Evolutionary conservation across 208 protist genomes (phyloP).

Genomic region (Acanthamoeba polyphaga): DNA sequence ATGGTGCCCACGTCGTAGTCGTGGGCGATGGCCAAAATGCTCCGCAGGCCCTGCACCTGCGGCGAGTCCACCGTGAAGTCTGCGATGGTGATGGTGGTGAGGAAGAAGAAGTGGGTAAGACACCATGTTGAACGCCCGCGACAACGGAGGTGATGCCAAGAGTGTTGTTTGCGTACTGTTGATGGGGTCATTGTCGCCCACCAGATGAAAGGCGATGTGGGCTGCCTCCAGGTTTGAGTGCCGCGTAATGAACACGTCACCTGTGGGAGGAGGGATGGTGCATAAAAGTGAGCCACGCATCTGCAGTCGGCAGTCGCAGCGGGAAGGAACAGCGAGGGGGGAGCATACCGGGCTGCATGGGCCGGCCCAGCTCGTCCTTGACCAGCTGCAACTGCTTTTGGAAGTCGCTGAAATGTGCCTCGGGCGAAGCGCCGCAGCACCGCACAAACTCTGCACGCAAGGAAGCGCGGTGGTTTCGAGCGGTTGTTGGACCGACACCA

Average conservation of each 20-base stretch:
- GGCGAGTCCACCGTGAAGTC: slow-evolving; percentile 38
- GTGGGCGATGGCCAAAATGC: slow-evolving; percentile 23
- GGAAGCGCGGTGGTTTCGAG: too few relatives aligned
- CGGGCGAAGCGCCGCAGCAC: slow-evolving; percentile 16
- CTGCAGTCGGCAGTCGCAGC: too few relatives aligned
- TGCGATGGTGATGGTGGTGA: not conserved
- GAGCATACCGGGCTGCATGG: slow-evolving; percentile 21
- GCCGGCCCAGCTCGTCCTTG: slow-evolving; percentile 29
- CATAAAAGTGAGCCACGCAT: too few relatives aligned
- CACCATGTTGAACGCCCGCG: too few relatives aligned
- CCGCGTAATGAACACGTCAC: slow-evolving; percentile 82
- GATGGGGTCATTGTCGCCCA: slow-evolving; percentile 76
- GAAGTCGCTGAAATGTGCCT: slow-evolving; percentile 9
- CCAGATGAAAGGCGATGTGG: slow-evolving; percentile 78
- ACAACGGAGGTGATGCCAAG: not conserved
- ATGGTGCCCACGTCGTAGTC: slow-evolving; percentile 56
- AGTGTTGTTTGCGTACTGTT: not conserved
- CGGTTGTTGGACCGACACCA: too few relatives aligned
- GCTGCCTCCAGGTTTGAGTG: slow-evolving; percentile 73
- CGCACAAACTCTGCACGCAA: slow-evolving; percentile 1
- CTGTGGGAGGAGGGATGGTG: not conserved
- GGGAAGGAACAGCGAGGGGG: not conserved
- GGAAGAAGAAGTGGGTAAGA: not conserved
- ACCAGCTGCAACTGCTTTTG: slow-evolving; percentile 38
- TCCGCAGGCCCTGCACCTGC: slow-evolving; percentile 1